Evolutionary conservation across 371 early-diverging fungal species (phyloP).

Genomic region (Coemansia sp.): DNA sequence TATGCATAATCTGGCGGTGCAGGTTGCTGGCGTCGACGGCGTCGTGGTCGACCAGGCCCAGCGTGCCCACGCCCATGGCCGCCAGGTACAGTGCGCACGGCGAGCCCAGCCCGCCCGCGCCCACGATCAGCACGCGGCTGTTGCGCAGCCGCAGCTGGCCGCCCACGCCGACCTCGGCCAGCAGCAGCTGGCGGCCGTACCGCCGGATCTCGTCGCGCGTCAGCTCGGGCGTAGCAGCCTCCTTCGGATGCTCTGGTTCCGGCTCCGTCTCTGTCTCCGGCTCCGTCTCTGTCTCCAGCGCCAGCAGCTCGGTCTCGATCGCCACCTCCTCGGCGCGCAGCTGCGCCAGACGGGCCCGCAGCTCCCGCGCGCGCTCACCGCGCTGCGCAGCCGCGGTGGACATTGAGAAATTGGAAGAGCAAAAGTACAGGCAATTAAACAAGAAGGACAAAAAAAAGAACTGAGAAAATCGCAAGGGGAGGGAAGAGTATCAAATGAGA

Average conservation of each 20-base stretch:
- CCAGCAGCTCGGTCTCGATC: constrained; percentile 33
- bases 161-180: constrained; percentile 79
- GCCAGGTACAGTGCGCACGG: constrained; percentile 92
- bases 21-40: constrained; percentile 92
- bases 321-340: constrained; percentile 42
- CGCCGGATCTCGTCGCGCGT: constrained; percentile 74
- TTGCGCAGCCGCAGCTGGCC: constrained; percentile 81
- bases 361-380: neutral
- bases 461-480: neutral
- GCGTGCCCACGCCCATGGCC: constrained; percentile 85
- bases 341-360: constrained; percentile 16
- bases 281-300: constrained; percentile 16
- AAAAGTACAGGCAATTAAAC: neutral
- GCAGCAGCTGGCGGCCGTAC: constrained; percentile 92
- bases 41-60: constrained; percentile 98
- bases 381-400: neutral
- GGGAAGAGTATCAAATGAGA: neutral
- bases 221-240: constrained; percentile 1
- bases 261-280: neutral
- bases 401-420: neutral
- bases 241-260: neutral
- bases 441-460: neutral
- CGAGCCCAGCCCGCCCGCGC: constrained; percentile 97
- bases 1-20: constrained; percentile 96
- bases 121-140: constrained; percentile 85